A percentile compares a stretch with the other conserved stretches of the same genome.
Evolutionary conservation across 257 asterid species (phyloP).

Genomic region (Solanum rostratum): DNA sequence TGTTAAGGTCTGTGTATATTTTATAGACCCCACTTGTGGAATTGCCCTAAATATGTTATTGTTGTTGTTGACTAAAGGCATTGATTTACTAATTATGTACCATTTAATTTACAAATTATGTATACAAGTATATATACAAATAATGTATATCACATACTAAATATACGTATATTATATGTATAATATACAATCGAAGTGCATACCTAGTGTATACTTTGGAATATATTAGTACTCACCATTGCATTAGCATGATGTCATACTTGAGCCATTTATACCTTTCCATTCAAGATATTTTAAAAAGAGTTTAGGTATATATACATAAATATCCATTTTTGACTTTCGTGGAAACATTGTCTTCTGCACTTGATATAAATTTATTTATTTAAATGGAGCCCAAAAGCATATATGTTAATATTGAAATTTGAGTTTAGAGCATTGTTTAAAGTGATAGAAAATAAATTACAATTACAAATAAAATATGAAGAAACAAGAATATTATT

Average conservation of each 20-base stretch:
- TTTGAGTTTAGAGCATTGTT: background rate
- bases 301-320: background rate
- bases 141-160: background rate
- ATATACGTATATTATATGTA: background rate
- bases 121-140: background rate
- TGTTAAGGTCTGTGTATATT: no score
- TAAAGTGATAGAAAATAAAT: no score
- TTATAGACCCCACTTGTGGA: no score
- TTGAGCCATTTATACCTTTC: background rate
- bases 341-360: background rate
- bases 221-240: background rate
- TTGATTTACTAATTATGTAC: no score
- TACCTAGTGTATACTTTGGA: background rate
- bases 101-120: background rate
- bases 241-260: background rate
- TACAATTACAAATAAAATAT: no score
- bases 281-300: background rate
- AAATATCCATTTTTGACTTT: background rate
- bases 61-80: no score
- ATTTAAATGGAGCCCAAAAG: background rate
- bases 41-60: rapidly evolving
- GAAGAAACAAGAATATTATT: no score
- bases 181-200: background rate
- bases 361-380: background rate
- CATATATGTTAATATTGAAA: background rate